These are phyloP conservation scores for Starmera quercuum DNA, from an alignment of 805 yeast species.

Conservation along the genomic window DNA sequence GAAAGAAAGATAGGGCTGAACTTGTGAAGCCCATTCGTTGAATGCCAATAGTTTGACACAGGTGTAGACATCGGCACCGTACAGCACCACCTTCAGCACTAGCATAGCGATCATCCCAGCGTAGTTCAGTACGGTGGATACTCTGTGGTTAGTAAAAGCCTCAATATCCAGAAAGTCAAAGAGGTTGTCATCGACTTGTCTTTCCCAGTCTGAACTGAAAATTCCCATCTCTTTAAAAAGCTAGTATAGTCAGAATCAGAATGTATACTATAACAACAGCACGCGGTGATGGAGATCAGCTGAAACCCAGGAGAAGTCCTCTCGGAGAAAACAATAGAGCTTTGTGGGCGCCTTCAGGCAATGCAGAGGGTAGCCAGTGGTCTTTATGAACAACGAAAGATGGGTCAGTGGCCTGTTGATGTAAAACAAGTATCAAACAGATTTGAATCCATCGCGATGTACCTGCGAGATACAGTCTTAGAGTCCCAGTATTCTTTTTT, in stretches of 20 bases:
- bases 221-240: slow-evolving; percentile 20
- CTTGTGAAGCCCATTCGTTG: slow-evolving; percentile 56
- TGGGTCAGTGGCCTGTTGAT: background rate
- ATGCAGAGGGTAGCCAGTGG: too few species aligned
- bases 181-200: slow-evolving; percentile 28
- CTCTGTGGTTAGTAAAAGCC: slow-evolving; percentile 36
- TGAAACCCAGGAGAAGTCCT: too few species aligned
- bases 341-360: too few species aligned
- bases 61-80: slow-evolving; percentile 71
- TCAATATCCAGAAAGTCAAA: slow-evolving; percentile 42
- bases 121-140: slow-evolving; percentile 38
- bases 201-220: slow-evolving; percentile 24
- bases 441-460: background rate
- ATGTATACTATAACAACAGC: too few species aligned
- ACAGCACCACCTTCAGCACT: slow-evolving; percentile 44
- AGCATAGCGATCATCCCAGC: slow-evolving; percentile 24
- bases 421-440: background rate
- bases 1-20: slow-evolving; percentile 41
- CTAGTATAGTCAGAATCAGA: too few species aligned
- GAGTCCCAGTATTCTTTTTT: too few species aligned
- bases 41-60: slow-evolving; percentile 67
- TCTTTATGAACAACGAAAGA: too few species aligned
- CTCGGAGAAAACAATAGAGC: too few species aligned
- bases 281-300: too few species aligned
- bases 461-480: too few species aligned